phyloP scores from a whole-genome alignment of 768 basidiomycete species.

The Panaeolus cyanescens region DNA sequence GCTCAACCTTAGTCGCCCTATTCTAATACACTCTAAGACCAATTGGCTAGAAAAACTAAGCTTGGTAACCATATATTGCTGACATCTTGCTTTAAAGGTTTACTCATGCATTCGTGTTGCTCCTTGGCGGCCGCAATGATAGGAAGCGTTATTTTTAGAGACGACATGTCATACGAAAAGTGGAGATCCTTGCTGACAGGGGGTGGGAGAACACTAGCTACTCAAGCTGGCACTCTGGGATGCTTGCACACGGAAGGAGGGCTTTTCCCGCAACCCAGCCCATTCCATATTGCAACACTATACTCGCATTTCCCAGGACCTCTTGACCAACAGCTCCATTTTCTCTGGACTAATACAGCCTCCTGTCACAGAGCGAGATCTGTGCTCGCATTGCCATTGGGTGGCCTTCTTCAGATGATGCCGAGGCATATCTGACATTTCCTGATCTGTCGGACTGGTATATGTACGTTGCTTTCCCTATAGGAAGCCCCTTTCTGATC shows the following conservation, averaged over 20 bases:
- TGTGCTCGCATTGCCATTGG: slow-evolving; percentile 23
- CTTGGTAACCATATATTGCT: neutral
- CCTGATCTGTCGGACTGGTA: slow-evolving; percentile 23
- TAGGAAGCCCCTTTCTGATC: slow-evolving; percentile 26
- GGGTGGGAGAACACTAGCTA: slow-evolving; percentile 15
- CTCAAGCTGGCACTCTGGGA: slow-evolving; percentile 2
- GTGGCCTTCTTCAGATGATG: slow-evolving; percentile 19
- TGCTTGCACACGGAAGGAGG: neutral
- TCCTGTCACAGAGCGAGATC: slow-evolving; percentile 6
- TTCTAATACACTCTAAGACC: slow-evolving; percentile 12
- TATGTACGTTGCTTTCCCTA: slow-evolving; percentile 29
- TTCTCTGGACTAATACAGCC: slow-evolving; percentile 11
- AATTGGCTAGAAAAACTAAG: neutral
- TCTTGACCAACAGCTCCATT: slow-evolving; percentile 17
- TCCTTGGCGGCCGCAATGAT: slow-evolving; percentile 9
- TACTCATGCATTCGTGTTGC: slow-evolving; percentile 11
- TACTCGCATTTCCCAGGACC: slow-evolving; percentile 16
- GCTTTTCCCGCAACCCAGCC: slow-evolving; percentile 1
- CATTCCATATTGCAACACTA: neutral
- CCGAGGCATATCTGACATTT: slow-evolving; percentile 21
- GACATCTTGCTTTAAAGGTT: slow-evolving; percentile 16
- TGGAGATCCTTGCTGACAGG: slow-evolving; percentile 10
- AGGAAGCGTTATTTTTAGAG: slow-evolving; percentile 13
- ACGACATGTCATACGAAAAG: slow-evolving; percentile 11
- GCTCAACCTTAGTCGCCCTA: neutral